Conservation (phyloP, 441 rosid genomes). For the Erodium texanum region DNA sequence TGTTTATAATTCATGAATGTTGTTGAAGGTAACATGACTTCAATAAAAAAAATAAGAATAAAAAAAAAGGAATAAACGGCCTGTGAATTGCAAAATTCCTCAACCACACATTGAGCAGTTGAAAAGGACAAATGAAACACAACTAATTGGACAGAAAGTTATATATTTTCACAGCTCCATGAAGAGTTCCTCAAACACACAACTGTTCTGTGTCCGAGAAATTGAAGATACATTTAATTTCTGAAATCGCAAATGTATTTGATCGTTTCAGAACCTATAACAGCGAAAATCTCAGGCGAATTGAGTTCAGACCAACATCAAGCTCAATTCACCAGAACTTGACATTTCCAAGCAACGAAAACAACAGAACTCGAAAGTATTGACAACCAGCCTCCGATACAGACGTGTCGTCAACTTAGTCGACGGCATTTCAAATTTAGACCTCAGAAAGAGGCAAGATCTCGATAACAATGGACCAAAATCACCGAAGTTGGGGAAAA, state of each 20-base stretch:
- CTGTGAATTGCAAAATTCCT: conserved; percentile 1
- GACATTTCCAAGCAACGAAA: neutral
- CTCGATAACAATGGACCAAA: neutral
- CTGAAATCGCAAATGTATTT: neutral
- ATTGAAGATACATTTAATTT: neutral
- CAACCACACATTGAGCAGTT: conserved; percentile 3
- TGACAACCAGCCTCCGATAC: neutral
- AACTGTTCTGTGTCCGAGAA: neutral
- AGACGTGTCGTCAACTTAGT: neutral
- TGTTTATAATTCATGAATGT: neutral
- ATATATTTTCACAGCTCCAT: neutral
- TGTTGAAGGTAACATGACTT: neutral
- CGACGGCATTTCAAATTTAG: neutral
- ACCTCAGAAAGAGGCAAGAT: neutral
- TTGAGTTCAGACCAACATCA: too few species aligned
- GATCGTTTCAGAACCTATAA: neutral
- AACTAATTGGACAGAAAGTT: neutral
- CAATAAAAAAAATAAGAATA: neutral
- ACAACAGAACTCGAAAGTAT: too few species aligned
- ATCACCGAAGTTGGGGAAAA: neutral
- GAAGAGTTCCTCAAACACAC: neutral
- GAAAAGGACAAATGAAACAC: conserved; percentile 1
- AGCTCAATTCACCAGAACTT: too few species aligned
- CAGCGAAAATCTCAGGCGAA: too few species aligned
- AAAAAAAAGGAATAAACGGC: neutral